Evolutionary conservation across 441 rosid species (phyloP), one percentile per base, ranked within the genome.

Genomic region (Aleurites moluccanus): DNA sequence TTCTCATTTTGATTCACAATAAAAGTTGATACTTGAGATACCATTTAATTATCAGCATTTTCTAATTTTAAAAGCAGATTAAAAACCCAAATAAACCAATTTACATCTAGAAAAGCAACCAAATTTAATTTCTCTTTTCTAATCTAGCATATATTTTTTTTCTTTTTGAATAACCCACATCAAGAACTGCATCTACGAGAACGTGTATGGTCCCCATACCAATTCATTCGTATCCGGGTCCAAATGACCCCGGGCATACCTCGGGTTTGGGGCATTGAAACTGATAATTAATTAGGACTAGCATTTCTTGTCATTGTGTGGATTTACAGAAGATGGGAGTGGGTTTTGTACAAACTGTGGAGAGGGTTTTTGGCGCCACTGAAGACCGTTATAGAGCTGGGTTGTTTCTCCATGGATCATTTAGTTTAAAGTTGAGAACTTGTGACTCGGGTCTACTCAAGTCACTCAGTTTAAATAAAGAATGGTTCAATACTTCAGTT

Each of bases 281-380:
- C 40, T 6, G 40, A 38, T 79, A 49, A 35, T 72, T 69, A 78
- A 76, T 28, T 80, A 84, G 30, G 84, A 30, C 40, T 73, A 90
- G 81, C 15, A 23, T 27, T 50, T 30, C 45, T 10, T 79, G 60
- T 10, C 79, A 73, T 20, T 53, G 81, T 15, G 76, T 52, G 64
- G 87, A 83, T 57, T 89, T 88, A 79, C 94, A 86, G 23, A 69
- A 18, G 78, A 81, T 67, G 27, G 62, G 67, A 6, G 21, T 57
- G 50, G 82, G 83, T 3, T 62, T 88, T 16, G 76, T 50, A 70
- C 80, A 75, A 69, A 85, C 89, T 33, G 91, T 50, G 10, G 88
- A 80, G 76, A 87, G 80, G 74, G 80, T 78, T 69, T 89, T 79
- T 74, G 88, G 84, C 86, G 92, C 91, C 93, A 90, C 90, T 50